A percentile compares a stretch with the other conserved stretches of the same genome.
These are phyloP conservation scores for Macadamia integrifolia DNA, from an alignment of 164 flowering plant species.

Conservation along the genomic window DNA sequence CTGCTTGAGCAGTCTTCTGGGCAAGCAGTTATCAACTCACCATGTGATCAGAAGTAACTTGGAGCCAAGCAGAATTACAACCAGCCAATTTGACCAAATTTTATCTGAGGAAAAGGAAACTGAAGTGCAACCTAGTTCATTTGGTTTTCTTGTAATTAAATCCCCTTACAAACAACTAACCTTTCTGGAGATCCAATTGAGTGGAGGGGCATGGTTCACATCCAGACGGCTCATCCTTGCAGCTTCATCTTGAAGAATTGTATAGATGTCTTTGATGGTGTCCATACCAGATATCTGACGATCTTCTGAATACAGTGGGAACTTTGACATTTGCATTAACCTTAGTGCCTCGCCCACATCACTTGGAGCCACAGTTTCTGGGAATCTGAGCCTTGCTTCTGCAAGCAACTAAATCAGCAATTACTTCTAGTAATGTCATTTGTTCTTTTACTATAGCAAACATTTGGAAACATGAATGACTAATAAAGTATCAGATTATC, in stretches of 20 bases:
- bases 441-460: background rate
- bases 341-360: constrained; percentile 98
- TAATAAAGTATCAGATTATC: background rate
- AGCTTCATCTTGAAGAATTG: constrained; percentile 92
- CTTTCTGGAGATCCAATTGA: constrained; percentile 97
- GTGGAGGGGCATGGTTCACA: constrained; percentile 84
- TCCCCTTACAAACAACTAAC: constrained; percentile 30
- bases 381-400: constrained; percentile 98
- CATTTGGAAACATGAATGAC: background rate
- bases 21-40: too few species aligned
- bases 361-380: constrained; percentile 88
- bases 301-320: constrained; percentile 91
- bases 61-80: too few species aligned
- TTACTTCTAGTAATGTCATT: background rate
- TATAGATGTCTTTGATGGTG: constrained; percentile 95
- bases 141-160: background rate
- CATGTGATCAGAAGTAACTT: too few species aligned
- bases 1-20: too few species aligned
- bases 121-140: too few species aligned
- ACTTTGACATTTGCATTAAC: constrained; percentile 98
- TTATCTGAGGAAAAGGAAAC: too few species aligned
- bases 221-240: constrained; percentile 68
- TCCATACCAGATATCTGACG: constrained; percentile 89
- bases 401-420: constrained; percentile 9
- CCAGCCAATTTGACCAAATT: too few species aligned